Percentiles rank a stretch among this genome's conserved stretches.
Evolutionary conservation across 306 rosid genomes (phyloP).

Genomic region (Oemleria cerasiformis): DNA sequence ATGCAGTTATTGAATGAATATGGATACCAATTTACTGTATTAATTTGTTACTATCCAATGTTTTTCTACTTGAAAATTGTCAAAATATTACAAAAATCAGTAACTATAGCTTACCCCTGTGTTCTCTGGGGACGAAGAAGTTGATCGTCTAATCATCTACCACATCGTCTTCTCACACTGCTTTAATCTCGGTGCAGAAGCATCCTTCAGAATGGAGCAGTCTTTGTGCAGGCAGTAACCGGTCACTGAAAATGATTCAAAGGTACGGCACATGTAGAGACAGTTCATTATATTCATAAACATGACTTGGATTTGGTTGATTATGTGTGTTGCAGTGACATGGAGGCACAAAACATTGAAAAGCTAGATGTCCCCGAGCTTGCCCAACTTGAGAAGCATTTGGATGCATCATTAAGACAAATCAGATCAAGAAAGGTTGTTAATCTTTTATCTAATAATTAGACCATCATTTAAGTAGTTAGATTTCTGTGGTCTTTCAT

Average conservation of each 20-base stretch:
- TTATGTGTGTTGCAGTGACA: conserved; percentile 12
- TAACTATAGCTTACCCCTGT: neutral
- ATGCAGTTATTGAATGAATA: neutral
- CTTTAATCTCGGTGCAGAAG: conserved; percentile 6
- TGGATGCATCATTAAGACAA: conserved; percentile 16
- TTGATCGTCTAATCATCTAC: neutral
- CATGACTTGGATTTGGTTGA: conserved; percentile 1
- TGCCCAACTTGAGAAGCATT: conserved; percentile 18
- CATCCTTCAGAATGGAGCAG: neutral
- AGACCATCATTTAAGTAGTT: neutral
- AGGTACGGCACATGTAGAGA: conserved; percentile 10
- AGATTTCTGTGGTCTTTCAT: neutral
- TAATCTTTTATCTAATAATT: neutral
- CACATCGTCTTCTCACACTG: neutral
- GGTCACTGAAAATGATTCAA: conserved; percentile 12
- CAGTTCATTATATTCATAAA: neutral
- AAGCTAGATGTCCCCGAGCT: conserved; percentile 24
- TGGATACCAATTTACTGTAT: neutral
- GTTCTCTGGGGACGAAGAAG: neutral
- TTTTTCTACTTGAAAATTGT: neutral
- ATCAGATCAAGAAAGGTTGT: conserved; percentile 26
- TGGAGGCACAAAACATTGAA: conserved; percentile 22
- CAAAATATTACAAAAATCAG: neutral
- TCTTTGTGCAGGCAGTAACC: neutral
- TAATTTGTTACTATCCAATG: neutral